Conservation (phyloP, 2,329 filamentous ascomycete genomes). For the Delphinella strobiligena region DNA sequence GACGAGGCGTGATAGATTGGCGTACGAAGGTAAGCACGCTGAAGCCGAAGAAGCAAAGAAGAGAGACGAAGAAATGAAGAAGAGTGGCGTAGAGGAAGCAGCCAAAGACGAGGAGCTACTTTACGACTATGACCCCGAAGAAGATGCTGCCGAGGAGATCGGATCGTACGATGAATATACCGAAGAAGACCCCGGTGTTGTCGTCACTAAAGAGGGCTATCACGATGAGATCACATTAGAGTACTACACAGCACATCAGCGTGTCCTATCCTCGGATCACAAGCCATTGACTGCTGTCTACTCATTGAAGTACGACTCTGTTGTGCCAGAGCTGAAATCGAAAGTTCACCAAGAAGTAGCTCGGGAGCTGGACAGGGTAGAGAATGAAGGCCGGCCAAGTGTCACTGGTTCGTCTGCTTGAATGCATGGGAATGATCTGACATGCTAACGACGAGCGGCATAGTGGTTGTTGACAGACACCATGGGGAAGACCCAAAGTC, state of each 20-base stretch:
- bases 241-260: slow-evolving; percentile 77
- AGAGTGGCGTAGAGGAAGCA: slow-evolving; percentile 60
- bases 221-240: slow-evolving; percentile 44
- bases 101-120: slow-evolving; percentile 70
- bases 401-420: slow-evolving; percentile 20
- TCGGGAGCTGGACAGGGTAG: slow-evolving; percentile 73
- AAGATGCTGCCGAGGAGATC: slow-evolving; percentile 48
- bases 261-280: slow-evolving; percentile 85
- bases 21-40: slow-evolving; percentile 49
- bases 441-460: slow-evolving; percentile 22
- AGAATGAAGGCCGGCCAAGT: slow-evolving; percentile 78
- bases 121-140: slow-evolving; percentile 82
- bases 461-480: slow-evolving; percentile 62
- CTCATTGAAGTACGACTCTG: slow-evolving; percentile 71
- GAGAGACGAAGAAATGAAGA: slow-evolving; percentile 76
- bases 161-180: slow-evolving; percentile 47
- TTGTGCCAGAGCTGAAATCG: slow-evolving; percentile 73
- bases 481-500: slow-evolving; percentile 25
- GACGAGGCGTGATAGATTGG: slow-evolving; percentile 57
- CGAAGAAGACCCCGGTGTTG: slow-evolving; percentile 33
- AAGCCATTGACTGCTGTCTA: slow-evolving; percentile 84
- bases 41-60: slow-evolving; percentile 57
- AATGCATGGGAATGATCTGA: background rate
- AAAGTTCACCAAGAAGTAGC: slow-evolving; percentile 78
- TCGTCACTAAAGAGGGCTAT: slow-evolving; percentile 47